phyloP scores from a whole-genome alignment of 805 yeast species.

The Metschnikowia koreensis region DNA sequence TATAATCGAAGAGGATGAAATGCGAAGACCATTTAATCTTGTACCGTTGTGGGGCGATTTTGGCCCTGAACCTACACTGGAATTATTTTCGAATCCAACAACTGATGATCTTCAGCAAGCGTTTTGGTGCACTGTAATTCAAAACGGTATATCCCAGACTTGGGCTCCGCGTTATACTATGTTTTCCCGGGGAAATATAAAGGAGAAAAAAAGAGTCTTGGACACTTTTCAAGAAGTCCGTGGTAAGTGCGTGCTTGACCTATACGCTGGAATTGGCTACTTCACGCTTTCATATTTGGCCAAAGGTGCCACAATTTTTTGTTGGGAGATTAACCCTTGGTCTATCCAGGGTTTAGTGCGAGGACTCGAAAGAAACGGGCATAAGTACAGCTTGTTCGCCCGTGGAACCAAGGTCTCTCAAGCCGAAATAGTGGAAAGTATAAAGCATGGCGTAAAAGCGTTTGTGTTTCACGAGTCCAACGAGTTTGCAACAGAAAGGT shows the following conservation, averaged over 20 bases:
- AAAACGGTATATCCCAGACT: conserved; percentile 71
- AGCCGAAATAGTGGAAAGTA: not conserved
- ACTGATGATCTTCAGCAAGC: conserved; percentile 47
- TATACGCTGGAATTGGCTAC: conserved; percentile 86
- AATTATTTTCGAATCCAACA: conserved; percentile 19
- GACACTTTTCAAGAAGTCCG: conserved; percentile 36
- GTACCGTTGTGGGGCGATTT: conserved; percentile 64
- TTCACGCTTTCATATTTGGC: conserved; percentile 68
- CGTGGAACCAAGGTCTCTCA: conserved; percentile 3
- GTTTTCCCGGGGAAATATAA: conserved; percentile 86
- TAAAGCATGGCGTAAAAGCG: conserved; percentile 26
- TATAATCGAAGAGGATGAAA: conserved; percentile 50
- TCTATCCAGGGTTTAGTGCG: conserved; percentile 66
- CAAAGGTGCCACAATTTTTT: conserved; percentile 53
- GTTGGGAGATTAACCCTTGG: conserved; percentile 90
- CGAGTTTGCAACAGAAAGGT: conserved; percentile 45
- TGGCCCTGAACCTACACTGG: conserved; percentile 43
- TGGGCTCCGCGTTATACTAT: conserved; percentile 87
- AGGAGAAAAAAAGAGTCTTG: conserved; percentile 70
- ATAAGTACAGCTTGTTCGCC: conserved; percentile 16
- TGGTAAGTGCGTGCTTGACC: conserved; percentile 54
- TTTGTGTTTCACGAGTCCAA: conserved; percentile 67
- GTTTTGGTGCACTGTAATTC: conserved; percentile 70
- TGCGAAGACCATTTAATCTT: conserved; percentile 66
- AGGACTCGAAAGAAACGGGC: conserved; percentile 50